These are phyloP conservation scores for Fusarium devonianum DNA, from an alignment of 2,329 filamentous ascomycete genomes.

Conservation along the genomic window DNA sequence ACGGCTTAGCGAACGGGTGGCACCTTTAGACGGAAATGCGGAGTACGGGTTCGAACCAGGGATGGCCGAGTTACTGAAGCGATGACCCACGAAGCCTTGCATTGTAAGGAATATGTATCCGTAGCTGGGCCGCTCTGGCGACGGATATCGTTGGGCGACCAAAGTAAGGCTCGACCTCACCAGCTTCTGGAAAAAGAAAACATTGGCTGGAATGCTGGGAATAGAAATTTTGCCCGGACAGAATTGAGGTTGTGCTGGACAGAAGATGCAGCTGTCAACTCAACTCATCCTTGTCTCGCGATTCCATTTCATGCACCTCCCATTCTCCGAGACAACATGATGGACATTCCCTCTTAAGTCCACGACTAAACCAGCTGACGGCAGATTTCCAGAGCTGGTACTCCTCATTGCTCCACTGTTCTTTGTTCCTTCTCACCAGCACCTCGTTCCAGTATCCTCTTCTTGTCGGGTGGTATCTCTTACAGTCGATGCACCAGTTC, in stretches of 20 bases:
- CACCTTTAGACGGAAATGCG: neutral
- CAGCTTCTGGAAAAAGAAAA: too few species aligned
- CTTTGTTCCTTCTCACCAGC: neutral
- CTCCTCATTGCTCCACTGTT: conserved; percentile 14
- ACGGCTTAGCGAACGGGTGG: neutral
- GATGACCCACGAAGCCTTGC: too few species aligned
- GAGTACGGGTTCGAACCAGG: neutral
- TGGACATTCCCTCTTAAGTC: conserved; percentile 36
- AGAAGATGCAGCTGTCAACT: neutral
- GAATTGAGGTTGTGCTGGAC: neutral
- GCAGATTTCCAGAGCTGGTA: conserved; percentile 10
- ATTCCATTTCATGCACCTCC: neutral
- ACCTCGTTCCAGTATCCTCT: conserved; percentile 30
- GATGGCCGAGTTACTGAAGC: too few species aligned
- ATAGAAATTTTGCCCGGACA: too few species aligned
- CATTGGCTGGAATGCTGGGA: too few species aligned
- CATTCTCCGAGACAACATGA: conserved; percentile 15
- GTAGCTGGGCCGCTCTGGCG: neutral
- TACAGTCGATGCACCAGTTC: conserved; percentile 37
- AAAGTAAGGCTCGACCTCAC: too few species aligned
- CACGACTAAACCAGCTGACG: conserved; percentile 25
- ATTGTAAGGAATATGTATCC: too few species aligned
- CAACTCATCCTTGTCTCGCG: neutral
- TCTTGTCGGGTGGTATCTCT: conserved; percentile 31
- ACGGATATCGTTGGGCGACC: neutral